Conservation (phyloP, 257 asterid genomes). For the Coffea eugenioides region DNA sequence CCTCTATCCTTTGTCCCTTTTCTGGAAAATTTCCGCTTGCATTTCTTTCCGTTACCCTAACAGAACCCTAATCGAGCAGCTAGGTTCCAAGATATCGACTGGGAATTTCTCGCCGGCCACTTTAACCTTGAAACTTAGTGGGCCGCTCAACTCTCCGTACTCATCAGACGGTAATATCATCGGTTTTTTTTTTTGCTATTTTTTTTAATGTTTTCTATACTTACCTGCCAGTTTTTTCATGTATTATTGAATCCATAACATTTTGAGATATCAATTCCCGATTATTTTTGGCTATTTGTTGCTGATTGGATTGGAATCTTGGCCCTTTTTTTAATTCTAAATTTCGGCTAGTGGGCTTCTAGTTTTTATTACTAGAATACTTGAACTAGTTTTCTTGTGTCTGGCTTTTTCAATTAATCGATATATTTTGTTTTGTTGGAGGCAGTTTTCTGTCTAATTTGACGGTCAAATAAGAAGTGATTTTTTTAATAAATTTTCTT, state of each 20-base stretch:
- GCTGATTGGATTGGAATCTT: neutral
- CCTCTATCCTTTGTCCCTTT: no score
- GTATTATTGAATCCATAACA: neutral
- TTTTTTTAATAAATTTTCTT: neutral
- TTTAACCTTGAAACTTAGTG: neutral
- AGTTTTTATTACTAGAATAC: neutral
- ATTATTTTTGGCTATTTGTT: neutral
- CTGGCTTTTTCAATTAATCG: neutral
- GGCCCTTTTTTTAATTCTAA: no score
- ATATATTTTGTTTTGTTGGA: neutral
- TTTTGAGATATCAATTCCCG: neutral
- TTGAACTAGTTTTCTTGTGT: neutral
- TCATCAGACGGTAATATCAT: conserved; percentile 2
- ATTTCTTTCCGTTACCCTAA: neutral
- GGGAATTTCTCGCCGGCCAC: neutral
- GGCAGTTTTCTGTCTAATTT: neutral
- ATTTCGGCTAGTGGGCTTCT: neutral
- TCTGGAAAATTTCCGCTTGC: neutral
- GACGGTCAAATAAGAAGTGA: neutral
- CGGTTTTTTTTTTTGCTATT: neutral
- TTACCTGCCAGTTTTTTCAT: neutral
- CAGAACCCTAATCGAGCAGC: neutral
- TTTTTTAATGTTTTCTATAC: neutral
- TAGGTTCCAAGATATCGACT: conserved; percentile 13
- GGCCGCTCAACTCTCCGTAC: neutral